These are phyloP conservation scores for Puccinia brachypodii DNA, from an alignment of 1,284 basidiomycete genomes.

Conservation along the genomic window DNA sequence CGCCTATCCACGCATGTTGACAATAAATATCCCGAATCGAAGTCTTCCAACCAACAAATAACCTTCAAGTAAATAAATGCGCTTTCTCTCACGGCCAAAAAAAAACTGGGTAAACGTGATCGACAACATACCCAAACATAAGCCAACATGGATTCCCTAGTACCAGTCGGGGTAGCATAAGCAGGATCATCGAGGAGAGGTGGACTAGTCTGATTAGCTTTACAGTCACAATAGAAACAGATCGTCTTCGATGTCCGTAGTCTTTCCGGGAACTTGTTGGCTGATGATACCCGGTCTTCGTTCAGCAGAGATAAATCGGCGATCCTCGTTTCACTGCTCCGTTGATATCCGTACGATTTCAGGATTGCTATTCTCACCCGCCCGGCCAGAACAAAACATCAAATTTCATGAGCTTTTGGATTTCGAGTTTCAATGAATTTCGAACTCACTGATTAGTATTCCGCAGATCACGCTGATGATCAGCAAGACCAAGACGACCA, in stretches of 20 bases:
- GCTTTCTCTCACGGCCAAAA: no score
- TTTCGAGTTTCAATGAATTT: background rate
- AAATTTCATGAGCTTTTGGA: background rate
- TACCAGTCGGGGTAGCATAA: background rate
- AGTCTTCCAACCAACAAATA: conserved; percentile 19
- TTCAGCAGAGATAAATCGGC: background rate
- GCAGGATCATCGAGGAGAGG: background rate
- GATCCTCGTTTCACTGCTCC: background rate
- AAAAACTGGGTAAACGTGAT: background rate
- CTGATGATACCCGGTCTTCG: background rate
- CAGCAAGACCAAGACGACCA: background rate
- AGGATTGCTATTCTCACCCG: background rate
- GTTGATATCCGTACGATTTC: background rate
- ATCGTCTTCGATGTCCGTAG: conserved; percentile 3
- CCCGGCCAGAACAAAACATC: background rate
- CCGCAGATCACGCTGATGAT: background rate
- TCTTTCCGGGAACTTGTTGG: conserved; percentile 15
- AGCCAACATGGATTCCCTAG: background rate
- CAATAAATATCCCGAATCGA: conserved; percentile 47
- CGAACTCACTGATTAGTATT: background rate
- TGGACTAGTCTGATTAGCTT: conserved; percentile 20
- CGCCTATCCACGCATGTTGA: conserved; percentile 42
- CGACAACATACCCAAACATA: conserved; percentile 32
- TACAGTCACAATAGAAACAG: conserved; percentile 39
- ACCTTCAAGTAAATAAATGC: background rate